Percentiles rank a stretch among this genome's conserved stretches.
phyloP scores from a whole-genome alignment of 257 asterid species.

The Nicotiana attenuata region DNA sequence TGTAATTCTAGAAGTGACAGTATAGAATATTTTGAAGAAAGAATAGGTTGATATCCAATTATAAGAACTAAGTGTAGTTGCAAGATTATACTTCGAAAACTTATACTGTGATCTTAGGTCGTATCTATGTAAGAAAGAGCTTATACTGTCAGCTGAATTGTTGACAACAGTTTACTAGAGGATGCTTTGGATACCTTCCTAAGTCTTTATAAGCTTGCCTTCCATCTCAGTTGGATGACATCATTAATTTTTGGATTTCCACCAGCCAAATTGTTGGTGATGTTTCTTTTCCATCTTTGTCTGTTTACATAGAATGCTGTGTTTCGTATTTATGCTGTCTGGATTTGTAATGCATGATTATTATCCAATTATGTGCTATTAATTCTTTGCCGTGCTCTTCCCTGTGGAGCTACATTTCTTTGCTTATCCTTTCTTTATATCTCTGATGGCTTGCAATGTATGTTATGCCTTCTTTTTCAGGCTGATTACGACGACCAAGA shows the following conservation, averaged over 20 bases:
- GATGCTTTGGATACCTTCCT: background rate
- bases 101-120: background rate
- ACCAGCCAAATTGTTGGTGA: background rate
- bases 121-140: background rate
- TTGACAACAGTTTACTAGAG: background rate
- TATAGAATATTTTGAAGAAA: background rate
- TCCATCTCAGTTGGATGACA: background rate
- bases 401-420: background rate
- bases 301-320: background rate
- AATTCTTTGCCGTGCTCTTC: background rate
- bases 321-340: background rate
- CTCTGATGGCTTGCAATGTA: background rate
- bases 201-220: background rate
- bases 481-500: slow-evolving; percentile 11
- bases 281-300: background rate
- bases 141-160: background rate
- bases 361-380: background rate
- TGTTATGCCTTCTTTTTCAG: slow-evolving; percentile 7
- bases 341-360: background rate
- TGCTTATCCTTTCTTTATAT: background rate
- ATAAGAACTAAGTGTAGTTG: background rate
- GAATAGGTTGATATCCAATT: background rate
- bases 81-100: too few species aligned
- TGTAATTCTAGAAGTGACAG: background rate
- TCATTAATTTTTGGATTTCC: background rate